Evolutionary conservation across 2,329 filamentous ascomycete genomes (phyloP).

Genomic region (Hymenoscyphus linearis): DNA sequence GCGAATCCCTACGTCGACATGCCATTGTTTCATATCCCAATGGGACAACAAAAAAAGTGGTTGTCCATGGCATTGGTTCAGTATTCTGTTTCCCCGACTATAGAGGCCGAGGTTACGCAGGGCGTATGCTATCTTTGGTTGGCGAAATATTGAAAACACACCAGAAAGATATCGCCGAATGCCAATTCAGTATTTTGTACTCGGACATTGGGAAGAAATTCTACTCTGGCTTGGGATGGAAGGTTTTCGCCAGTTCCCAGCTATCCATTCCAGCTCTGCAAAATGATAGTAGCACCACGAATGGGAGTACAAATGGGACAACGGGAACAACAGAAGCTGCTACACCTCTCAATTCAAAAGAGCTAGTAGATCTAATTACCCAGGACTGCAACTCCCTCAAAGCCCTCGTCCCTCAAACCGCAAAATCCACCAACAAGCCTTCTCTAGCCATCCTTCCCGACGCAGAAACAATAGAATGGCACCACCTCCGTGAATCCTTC

Average conservation of each 20-base stretch:
- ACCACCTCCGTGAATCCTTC: slow-evolving; percentile 76
- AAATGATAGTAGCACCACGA: slow-evolving; percentile 25
- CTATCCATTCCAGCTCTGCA: slow-evolving; percentile 50
- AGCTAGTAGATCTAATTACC: slow-evolving; percentile 56
- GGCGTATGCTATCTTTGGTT: slow-evolving; percentile 67
- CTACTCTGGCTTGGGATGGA: slow-evolving; percentile 75
- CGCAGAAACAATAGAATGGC: slow-evolving; percentile 65
- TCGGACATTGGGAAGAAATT: slow-evolving; percentile 83
- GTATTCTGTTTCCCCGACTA: slow-evolving; percentile 69
- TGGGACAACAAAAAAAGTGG: slow-evolving; percentile 44
- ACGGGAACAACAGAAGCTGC: neutral
- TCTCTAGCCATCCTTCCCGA: slow-evolving; percentile 64
- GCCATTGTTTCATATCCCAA: slow-evolving; percentile 42
- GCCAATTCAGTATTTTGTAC: slow-evolving; percentile 71
- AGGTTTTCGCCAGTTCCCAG: slow-evolving; percentile 65
- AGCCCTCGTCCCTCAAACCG: slow-evolving; percentile 33
- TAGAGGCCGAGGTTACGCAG: slow-evolving; percentile 70
- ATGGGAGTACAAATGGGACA: slow-evolving; percentile 18
- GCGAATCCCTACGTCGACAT: slow-evolving; percentile 58
- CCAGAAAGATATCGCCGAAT: slow-evolving; percentile 42
- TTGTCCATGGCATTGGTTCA: slow-evolving; percentile 70
- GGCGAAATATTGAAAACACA: slow-evolving; percentile 47
- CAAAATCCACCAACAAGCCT: slow-evolving; percentile 36
- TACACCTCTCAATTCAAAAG: slow-evolving; percentile 44
- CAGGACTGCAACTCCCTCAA: slow-evolving; percentile 61